phyloP scores from a whole-genome alignment of 2,329 filamentous ascomycete species.

The Metarhizium humberi region DNA sequence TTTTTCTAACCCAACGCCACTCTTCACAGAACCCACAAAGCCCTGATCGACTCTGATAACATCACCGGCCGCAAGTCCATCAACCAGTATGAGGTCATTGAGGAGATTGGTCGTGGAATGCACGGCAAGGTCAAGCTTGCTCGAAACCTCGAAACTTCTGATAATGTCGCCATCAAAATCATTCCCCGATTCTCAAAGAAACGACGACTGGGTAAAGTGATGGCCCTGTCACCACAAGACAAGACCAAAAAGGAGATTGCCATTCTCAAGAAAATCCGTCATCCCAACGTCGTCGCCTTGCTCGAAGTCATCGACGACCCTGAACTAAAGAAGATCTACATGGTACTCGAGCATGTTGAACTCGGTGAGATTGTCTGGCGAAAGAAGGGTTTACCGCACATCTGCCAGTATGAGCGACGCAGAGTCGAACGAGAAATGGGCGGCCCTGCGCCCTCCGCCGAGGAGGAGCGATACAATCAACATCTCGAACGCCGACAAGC shows the following conservation, averaged over 20 bases:
- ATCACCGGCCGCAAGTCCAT: constrained; percentile 90
- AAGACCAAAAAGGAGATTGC: constrained; percentile 95
- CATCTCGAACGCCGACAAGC: constrained; percentile 50
- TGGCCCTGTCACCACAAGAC: constrained; percentile 54
- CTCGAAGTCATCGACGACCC: constrained; percentile 97
- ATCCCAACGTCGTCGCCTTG: constrained; percentile 92
- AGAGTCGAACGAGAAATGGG: constrained; percentile 66
- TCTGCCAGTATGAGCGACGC: constrained; percentile 73
- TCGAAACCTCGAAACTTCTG: constrained; percentile 63
- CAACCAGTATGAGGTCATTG: constrained; percentile 95
- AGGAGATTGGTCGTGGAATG: constrained; percentile 90
- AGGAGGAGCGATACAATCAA: constrained; percentile 52
- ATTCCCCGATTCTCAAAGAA: constrained; percentile 93
- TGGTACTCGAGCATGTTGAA: constrained; percentile 92
- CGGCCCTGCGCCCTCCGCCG: constrained; percentile 47
- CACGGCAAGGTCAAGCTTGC: constrained; percentile 98
- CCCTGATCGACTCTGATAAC: constrained; percentile 79
- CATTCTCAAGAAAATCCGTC: constrained; percentile 94
- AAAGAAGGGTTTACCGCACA: constrained; percentile 74
- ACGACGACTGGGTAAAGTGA: constrained; percentile 78
- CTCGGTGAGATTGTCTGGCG: constrained; percentile 92
- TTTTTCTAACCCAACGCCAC: neutral
- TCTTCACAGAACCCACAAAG: constrained; percentile 69
- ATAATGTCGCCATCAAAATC: constrained; percentile 95
- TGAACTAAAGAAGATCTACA: constrained; percentile 94